Evolutionary conservation across 2,329 filamentous ascomycete genomes (phyloP).

Genomic region (Aureobasidium sp.): DNA sequence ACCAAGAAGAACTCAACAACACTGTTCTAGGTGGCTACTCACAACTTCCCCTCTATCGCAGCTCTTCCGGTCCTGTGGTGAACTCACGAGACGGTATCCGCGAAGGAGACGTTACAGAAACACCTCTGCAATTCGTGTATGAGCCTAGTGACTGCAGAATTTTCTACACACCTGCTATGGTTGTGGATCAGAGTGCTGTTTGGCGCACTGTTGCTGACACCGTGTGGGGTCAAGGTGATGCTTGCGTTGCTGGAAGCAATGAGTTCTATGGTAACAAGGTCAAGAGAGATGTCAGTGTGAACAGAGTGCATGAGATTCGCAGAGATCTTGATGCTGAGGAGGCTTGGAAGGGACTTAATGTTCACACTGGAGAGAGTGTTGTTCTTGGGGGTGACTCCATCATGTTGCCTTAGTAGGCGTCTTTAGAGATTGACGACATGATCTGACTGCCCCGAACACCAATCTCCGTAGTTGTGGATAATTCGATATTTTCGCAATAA

Average conservation of each 20-base stretch:
- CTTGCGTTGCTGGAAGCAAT: slow-evolving; percentile 24
- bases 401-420: neutral
- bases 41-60: slow-evolving; percentile 19
- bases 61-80: slow-evolving; percentile 16
- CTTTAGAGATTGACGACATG: too few relatives aligned
- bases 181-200: slow-evolving; percentile 36
- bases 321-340: slow-evolving; percentile 15
- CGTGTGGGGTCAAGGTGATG: slow-evolving; percentile 20
- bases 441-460: too few relatives aligned
- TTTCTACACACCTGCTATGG: slow-evolving; percentile 43
- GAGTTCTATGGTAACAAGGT: neutral
- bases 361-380: neutral
- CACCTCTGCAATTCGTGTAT: slow-evolving; percentile 41
- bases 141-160: slow-evolving; percentile 44
- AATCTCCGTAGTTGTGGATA: too few relatives aligned
- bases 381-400: neutral
- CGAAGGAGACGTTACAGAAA: slow-evolving; percentile 27
- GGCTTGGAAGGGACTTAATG: neutral
- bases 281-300: slow-evolving; percentile 3
- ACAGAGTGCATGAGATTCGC: slow-evolving; percentile 14
- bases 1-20: slow-evolving; percentile 15
- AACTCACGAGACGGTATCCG: slow-evolving; percentile 25
- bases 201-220: slow-evolving; percentile 36
- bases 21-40: slow-evolving; percentile 22
- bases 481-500: too few relatives aligned